phyloP scores from a whole-genome alignment of 495 filamentous ascomycete genomes.

The Neurospora terricola region DNA sequence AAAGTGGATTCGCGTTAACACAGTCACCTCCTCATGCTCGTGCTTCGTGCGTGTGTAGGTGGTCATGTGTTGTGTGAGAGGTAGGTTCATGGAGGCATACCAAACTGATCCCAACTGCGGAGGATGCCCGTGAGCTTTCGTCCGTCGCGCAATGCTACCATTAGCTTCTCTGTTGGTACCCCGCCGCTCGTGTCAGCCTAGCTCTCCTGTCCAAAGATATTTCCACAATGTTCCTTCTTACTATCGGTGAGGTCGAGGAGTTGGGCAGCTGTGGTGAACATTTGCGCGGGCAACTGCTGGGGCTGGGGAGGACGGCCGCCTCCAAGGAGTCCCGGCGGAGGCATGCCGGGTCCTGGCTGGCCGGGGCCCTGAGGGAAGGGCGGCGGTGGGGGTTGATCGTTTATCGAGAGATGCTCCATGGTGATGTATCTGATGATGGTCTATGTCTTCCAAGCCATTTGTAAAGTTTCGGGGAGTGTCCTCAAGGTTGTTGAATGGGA shows the following conservation, averaged over 20 bases:
- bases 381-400: slow-evolving; percentile 29
- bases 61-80: not conserved
- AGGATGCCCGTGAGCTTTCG: slow-evolving; percentile 87
- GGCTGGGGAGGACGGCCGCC: slow-evolving; percentile 28
- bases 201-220: slow-evolving; percentile 3
- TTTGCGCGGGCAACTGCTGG: slow-evolving; percentile 66
- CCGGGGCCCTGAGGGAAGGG: slow-evolving; percentile 7
- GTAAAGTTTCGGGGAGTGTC: not conserved
- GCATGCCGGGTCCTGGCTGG: slow-evolving; percentile 14
- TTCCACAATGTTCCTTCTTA: slow-evolving; percentile 35
- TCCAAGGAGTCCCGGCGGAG: slow-evolving; percentile 15
- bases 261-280: slow-evolving; percentile 97
- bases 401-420: slow-evolving; percentile 41
- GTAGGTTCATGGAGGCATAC: slow-evolving; percentile 37
- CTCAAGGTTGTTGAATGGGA: not conserved
- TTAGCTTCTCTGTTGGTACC: slow-evolving; percentile 66
- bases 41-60: not conserved
- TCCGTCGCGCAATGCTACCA: slow-evolving; percentile 83
- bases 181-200: slow-evolving; percentile 2
- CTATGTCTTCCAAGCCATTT: slow-evolving; percentile 7
- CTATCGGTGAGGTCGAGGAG: slow-evolving; percentile 93
- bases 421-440: slow-evolving; percentile 9
- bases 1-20: slow-evolving; percentile 4
- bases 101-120: slow-evolving; percentile 96
- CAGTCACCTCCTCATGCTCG: not conserved